Evolutionary conservation across 139 green algal species (phyloP).

Genomic region (Diplosphaera chodatii): DNA sequence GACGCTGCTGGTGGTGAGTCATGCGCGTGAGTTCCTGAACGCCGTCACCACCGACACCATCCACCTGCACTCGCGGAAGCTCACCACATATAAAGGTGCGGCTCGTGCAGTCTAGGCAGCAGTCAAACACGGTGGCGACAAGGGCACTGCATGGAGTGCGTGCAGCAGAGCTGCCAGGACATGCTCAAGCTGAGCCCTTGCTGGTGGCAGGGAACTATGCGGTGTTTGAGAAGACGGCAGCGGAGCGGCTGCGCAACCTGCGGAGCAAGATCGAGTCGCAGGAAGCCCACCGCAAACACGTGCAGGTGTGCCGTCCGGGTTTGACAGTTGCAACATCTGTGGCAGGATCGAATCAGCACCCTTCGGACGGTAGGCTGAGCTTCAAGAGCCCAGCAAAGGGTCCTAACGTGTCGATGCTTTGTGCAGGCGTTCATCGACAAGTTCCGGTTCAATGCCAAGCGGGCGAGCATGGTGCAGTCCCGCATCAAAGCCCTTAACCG

Average conservation of each 20-base stretch:
- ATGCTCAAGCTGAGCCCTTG: too few relatives aligned
- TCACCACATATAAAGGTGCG: slow-evolving; percentile 53
- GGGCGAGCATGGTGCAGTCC: slow-evolving; percentile 73
- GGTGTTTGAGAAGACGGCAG: slow-evolving; percentile 65
- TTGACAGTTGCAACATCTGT: too few relatives aligned
- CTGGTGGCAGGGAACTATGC: slow-evolving; percentile 75
- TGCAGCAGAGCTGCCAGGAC: too few relatives aligned
- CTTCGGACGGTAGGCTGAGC: too few relatives aligned
- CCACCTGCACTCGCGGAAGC: slow-evolving; percentile 67
- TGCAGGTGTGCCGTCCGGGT: slow-evolving; percentile 53
- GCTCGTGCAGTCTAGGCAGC: too few relatives aligned
- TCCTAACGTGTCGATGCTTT: too few relatives aligned
- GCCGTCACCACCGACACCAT: slow-evolving; percentile 80
- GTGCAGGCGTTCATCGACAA: slow-evolving; percentile 84
- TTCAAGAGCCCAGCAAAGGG: too few relatives aligned
- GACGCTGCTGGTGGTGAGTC: slow-evolving; percentile 80
- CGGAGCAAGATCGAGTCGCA: slow-evolving; percentile 59
- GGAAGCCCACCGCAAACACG: slow-evolving; percentile 61
- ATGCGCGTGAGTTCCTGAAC: slow-evolving; percentile 86
- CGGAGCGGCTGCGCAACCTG: slow-evolving; percentile 48
- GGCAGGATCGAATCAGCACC: too few relatives aligned
- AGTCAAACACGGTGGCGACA: too few relatives aligned
- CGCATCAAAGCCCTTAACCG: slow-evolving; percentile 91
- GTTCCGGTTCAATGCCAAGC: slow-evolving; percentile 59
- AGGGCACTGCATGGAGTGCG: too few relatives aligned